phyloP scores from a whole-genome alignment of 2,329 filamentous ascomycete species.

The Cadophora luteo-olivacea region DNA sequence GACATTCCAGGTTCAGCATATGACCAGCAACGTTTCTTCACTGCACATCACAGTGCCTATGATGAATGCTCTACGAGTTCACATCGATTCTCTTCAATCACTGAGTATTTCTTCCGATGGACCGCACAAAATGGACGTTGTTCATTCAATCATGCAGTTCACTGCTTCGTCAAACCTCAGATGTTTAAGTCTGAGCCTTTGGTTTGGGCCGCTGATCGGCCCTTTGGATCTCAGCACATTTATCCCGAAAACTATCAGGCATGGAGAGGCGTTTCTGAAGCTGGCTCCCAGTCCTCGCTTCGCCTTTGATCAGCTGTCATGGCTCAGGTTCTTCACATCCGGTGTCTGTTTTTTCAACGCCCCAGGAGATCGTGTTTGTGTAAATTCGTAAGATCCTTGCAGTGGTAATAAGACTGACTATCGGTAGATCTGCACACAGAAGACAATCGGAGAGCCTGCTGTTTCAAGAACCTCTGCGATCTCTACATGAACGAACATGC shows the following conservation, averaged over 20 bases:
- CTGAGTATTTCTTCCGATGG: background rate
- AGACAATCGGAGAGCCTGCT: background rate
- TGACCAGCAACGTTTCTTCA: slow-evolving; percentile 17
- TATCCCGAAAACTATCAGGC: background rate
- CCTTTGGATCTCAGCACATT: background rate
- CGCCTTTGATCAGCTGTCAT: background rate
- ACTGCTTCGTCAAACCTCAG: background rate
- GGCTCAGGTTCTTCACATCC: background rate
- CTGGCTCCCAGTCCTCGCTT: background rate
- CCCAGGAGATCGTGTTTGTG: background rate
- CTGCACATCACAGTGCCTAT: slow-evolving; percentile 2
- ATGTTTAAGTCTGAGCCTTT: background rate
- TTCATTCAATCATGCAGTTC: background rate
- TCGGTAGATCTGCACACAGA: background rate
- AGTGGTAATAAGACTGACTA: background rate
- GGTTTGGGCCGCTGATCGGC: background rate
- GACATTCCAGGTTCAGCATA: slow-evolving; percentile 18
- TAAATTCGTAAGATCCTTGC: background rate
- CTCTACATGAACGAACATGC: background rate
- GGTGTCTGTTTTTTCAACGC: background rate
- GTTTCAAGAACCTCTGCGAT: background rate
- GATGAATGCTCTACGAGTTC: slow-evolving; percentile 17
- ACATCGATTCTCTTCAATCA: background rate
- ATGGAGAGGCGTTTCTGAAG: background rate
- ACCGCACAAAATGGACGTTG: background rate